Base-by-base conservation (phyloP, 768 basidiomycete genomes). In the Ramaria sp. region DNA sequence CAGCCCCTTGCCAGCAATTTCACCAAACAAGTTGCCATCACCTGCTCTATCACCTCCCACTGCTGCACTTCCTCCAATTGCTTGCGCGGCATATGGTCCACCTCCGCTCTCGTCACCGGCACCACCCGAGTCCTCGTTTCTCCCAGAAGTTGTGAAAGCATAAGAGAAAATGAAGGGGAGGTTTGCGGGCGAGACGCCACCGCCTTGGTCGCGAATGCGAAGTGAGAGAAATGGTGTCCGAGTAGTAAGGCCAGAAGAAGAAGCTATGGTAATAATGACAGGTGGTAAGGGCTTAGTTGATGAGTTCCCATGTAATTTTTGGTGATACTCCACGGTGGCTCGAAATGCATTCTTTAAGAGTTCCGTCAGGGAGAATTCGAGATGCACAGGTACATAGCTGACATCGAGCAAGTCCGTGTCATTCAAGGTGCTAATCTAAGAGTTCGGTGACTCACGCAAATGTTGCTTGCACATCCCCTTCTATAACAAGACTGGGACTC, bases 321-420 rank as follows among this genome's bases (percentile, higher is more conserved):
- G 68, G 57, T 91, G 81, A 57, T 81, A 79, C 64, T 94, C 91
- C 24, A 91, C 83, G 1, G 88, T 91, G 7, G 91, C 91, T 33
- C 91, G 84, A 70, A 91, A 94, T 0, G 91, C 80, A 65, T 94
- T 94, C 70, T 94, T 94, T 41, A 94, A 76, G 41, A 94, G 80
- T 68, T 94, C 91, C 1, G 91, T 94, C 54, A 92, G 72, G 63
- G 92, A 88, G 66, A 93, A 94, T 67, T 94, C 91, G 37, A 94
- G 76, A 66, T 94, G 92, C 1, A 91, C 86, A 3, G 92, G 90
- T 39, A 93, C 82, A 64, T 91, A 91, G 24, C 90, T 91, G 63
- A 42, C 41, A 41, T 39, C 6, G 17, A 48, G n/a, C 63, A 38
- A 62, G 59, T 13, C n/a, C 13, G 43, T 50, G 45, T 37, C 9